phyloP scores from a whole-genome alignment of 1,284 basidiomycete genomes.

The Meripilus lineatus region DNA sequence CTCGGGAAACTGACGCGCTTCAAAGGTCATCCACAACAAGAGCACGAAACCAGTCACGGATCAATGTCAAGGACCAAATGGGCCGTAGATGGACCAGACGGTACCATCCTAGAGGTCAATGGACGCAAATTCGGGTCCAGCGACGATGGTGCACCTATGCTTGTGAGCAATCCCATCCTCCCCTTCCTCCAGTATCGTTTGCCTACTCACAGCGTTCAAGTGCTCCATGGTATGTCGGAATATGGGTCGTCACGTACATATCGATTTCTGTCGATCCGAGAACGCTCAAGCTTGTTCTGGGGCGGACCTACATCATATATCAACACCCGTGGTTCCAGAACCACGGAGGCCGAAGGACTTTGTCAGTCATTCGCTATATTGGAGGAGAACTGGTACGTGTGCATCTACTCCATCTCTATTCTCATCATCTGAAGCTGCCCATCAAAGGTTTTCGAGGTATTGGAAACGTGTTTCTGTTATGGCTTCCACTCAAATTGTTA shows the following conservation, averaged over 20 bases:
- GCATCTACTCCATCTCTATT: not conserved
- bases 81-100: slow-evolving; percentile 49
- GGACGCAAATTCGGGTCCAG: slow-evolving; percentile 49
- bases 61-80: slow-evolving; percentile 56
- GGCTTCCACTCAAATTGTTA: not conserved
- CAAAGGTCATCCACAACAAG: slow-evolving; percentile 53
- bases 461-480: too few species aligned
- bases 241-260: slow-evolving; percentile 50
- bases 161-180: slow-evolving; percentile 21
- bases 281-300: slow-evolving; percentile 33
- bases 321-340: slow-evolving; percentile 37
- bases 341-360: slow-evolving; percentile 46
- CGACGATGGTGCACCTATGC: slow-evolving; percentile 62
- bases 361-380: slow-evolving; percentile 50
- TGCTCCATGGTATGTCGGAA: slow-evolving; percentile 53
- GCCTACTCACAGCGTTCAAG: slow-evolving; percentile 5
- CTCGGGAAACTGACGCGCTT: not conserved
- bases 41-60: slow-evolving; percentile 60
- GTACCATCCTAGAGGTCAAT: slow-evolving; percentile 43
- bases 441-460: slow-evolving; percentile 32
- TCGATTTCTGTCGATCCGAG: slow-evolving; percentile 49
- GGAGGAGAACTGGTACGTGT: slow-evolving; percentile 47
- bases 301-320: slow-evolving; percentile 43
- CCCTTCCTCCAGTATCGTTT: not conserved
- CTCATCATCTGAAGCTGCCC: slow-evolving; percentile 18